Evolutionary conservation across 768 basidiomycete species (phyloP), one percentile per base, ranked within the genome.

Genomic region (Melanogaster broomeanus): DNA sequence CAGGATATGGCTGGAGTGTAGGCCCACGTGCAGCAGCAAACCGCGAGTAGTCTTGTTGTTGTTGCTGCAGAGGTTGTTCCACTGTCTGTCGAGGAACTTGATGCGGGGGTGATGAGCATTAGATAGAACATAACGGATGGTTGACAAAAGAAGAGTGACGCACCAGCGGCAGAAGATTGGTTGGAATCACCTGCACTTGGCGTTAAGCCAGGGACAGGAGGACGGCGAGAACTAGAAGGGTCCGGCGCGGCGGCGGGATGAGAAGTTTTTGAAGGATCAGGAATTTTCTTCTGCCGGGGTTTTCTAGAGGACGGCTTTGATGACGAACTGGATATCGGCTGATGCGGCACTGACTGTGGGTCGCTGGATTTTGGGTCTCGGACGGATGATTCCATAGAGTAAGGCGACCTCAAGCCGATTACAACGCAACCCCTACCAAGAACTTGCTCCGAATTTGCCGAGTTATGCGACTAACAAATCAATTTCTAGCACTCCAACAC

Each of bases 1-100:
- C 74, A 42, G 81, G 80, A 66, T 83, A 84, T 15, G 82, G 78
- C 60, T 80, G 81, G 55, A 79, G 76, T 51, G 71, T 66, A 43
- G 65, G 68, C 34, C 60, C 69, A 66, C 64, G 80, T 65, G 65
- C 75, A 66, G 55, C 63, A 66, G 60, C 67, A 51, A 70, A 56
- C 37, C 65, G 72, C 35, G 60, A 19, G 57, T 62, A 50, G 49
- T 66, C 66, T 50, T 68, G 65, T 49, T 28, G 49, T 34, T 34
- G 41, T 41, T 54, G 47, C 30, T 42, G 62, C 37, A 37, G 21
- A 51, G 16, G 39, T 27, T 60, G 64, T 35, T 60, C 55, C 38
- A 56, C 44, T 37, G 54, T 39, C 45, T 40, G 58, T 55, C 57
- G 53, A 44, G 65, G 42, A 11, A 48, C 56, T 63, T 49, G 28